Evolutionary conservation across 768 basidiomycete genomes (phyloP).

Genomic region (Termitomyces sp.): DNA sequence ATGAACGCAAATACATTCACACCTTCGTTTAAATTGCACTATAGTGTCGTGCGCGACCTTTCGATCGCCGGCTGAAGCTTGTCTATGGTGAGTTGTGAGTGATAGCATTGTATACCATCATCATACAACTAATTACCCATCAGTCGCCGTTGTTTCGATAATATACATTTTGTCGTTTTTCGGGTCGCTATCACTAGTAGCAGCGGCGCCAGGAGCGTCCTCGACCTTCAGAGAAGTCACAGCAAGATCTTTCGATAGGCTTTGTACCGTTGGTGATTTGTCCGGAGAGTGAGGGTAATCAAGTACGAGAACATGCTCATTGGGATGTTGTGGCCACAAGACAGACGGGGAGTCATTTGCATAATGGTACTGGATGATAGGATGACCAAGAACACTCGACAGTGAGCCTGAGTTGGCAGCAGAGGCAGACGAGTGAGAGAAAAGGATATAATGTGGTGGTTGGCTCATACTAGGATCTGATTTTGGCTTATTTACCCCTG

Average conservation of each 20-base stretch:
- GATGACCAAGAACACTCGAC: slow-evolving; percentile 55
- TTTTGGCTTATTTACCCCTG: slow-evolving; percentile 7
- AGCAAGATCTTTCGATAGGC: slow-evolving; percentile 38
- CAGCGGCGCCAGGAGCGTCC: slow-evolving; percentile 67
- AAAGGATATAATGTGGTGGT: slow-evolving; percentile 65
- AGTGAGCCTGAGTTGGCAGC: slow-evolving; percentile 27
- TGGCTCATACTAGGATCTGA: slow-evolving; percentile 14
- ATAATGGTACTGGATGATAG: slow-evolving; percentile 76
- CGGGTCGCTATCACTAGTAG: slow-evolving; percentile 37
- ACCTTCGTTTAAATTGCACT: slow-evolving; percentile 69
- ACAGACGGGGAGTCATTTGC: slow-evolving; percentile 70
- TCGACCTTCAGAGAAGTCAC: slow-evolving; percentile 60
- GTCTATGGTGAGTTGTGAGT: slow-evolving; percentile 11
- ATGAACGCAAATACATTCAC: background rate
- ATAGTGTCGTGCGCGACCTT: slow-evolving; percentile 46
- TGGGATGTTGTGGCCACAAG: slow-evolving; percentile 51
- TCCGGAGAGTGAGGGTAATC: slow-evolving; percentile 51
- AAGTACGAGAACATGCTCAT: slow-evolving; percentile 72
- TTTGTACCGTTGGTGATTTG: slow-evolving; percentile 41
- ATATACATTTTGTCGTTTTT: slow-evolving; percentile 73
- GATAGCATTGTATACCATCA: background rate
- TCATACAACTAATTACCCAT: slow-evolving; percentile 27
- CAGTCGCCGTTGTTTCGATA: slow-evolving; percentile 55
- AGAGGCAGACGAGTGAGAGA: slow-evolving; percentile 50
- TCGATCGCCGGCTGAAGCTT: slow-evolving; percentile 29